A percentile compares a stretch with the other conserved stretches of the same genome.
Conservation (phyloP, 2,329 filamentous ascomycete species). For the Monilinia laxa region DNA sequence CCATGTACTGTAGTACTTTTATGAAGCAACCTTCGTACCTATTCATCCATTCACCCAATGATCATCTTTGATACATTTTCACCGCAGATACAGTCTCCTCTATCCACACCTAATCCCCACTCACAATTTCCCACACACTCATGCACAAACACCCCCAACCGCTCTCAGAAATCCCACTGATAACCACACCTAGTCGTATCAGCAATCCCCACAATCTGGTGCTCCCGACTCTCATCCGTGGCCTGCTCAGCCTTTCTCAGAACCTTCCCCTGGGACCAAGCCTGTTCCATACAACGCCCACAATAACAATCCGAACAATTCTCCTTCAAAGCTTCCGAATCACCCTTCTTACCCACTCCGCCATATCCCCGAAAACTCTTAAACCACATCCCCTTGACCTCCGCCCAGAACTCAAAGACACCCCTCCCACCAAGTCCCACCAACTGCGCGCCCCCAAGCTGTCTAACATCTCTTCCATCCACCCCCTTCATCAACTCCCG, state of each 20-base stretch:
- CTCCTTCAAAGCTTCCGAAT: neutral
- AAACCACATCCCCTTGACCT: neutral
- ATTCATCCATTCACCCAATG: neutral
- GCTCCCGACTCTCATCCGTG: neutral
- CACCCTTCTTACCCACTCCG: neutral
- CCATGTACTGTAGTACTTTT: neutral
- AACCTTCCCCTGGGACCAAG: no score
- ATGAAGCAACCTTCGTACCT: neutral
- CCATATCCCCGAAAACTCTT: neutral
- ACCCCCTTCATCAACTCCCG: neutral
- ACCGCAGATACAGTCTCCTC: neutral
- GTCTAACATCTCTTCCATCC: neutral
- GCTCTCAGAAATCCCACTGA: neutral
- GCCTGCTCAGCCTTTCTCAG: neutral
- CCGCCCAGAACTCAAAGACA: neutral
- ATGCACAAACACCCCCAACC: accelerated
- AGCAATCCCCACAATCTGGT: neutral
- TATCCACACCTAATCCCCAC: neutral
- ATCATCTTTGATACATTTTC: neutral
- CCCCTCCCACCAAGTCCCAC: neutral
- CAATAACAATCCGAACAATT: neutral
- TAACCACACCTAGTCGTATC: neutral
- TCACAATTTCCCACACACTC: neutral
- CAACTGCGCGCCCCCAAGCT: neutral
- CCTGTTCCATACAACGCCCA: no score